Conservation (phyloP, 371 early-diverging fungal genomes). For the Vairimorpha ceranae region DNA sequence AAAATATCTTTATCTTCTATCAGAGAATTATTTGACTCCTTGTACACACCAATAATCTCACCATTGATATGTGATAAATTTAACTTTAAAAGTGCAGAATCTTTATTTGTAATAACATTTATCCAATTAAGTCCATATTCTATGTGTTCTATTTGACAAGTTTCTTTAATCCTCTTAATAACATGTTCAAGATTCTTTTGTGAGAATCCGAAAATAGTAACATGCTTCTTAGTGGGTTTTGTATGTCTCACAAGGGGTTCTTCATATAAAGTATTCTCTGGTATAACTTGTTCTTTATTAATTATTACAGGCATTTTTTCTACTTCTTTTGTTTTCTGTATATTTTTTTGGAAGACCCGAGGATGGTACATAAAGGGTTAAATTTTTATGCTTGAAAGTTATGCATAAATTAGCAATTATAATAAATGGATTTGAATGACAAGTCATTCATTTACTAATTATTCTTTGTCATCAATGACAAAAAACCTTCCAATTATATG, state of each 20-base stretch:
- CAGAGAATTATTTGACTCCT: conserved; percentile 33
- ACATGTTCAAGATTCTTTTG: conserved; percentile 50
- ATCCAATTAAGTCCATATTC: conserved; percentile 62
- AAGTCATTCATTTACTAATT: too few species aligned
- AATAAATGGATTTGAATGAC: too few species aligned
- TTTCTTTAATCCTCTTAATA: conserved; percentile 40
- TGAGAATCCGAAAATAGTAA: conserved; percentile 59
- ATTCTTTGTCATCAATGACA: too few species aligned
- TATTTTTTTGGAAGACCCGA: conserved; percentile 1
- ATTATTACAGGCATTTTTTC: background rate
- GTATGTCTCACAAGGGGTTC: conserved; percentile 7
- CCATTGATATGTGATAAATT: conserved; percentile 51
- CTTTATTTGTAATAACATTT: conserved; percentile 50
- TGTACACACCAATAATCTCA: conserved; percentile 60
- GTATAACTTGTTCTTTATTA: conserved; percentile 13
- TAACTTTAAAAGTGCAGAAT: conserved; percentile 34
- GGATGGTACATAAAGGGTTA: conserved; percentile 3
- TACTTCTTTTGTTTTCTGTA: background rate
- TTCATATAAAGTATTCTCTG: conserved; percentile 47
- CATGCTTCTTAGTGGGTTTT: conserved; percentile 11
- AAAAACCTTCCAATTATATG: too few species aligned
- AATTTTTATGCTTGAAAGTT: too few species aligned
- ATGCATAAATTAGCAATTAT: too few species aligned
- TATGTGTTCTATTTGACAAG: conserved; percentile 45
- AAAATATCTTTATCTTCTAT: conserved; percentile 45